phyloP scores from a whole-genome alignment of 2,329 filamentous ascomycete species.

The Cladosporium sp. region DNA sequence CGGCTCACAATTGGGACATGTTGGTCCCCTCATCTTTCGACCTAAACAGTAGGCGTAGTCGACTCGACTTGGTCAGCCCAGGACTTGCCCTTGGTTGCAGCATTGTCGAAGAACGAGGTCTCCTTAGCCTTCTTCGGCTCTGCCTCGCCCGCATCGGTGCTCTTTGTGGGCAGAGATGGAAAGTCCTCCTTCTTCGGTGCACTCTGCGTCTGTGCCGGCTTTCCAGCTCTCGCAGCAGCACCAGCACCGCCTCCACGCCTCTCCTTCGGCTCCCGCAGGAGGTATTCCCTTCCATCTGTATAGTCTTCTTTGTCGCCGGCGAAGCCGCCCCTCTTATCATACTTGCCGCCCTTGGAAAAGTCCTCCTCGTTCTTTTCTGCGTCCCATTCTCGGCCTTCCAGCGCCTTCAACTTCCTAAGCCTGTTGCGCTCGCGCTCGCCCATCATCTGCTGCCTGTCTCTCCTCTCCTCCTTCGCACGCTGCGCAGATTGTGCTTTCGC shows the following conservation, averaged over 20 bases:
- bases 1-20: neutral
- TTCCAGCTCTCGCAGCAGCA: constrained; percentile 25
- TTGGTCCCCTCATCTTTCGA: neutral
- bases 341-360: constrained; percentile 35
- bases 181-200: constrained; percentile 45
- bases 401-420: constrained; percentile 58
- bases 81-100: constrained; percentile 29
- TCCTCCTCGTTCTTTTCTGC: constrained; percentile 60
- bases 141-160: neutral
- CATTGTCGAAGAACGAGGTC: constrained; percentile 3
- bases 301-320: constrained; percentile 35
- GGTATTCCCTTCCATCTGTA: constrained; percentile 37
- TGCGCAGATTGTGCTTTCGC: constrained; percentile 52
- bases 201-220: constrained; percentile 32
- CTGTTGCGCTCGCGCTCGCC: constrained; percentile 62
- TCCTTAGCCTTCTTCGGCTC: constrained; percentile 7
- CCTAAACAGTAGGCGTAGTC: constrained; percentile 12
- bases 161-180: constrained; percentile 42
- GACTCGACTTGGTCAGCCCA: constrained; percentile 50
- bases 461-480: constrained; percentile 50
- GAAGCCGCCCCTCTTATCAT: constrained; percentile 31
- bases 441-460: constrained; percentile 60
- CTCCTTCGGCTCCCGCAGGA: constrained; percentile 32
- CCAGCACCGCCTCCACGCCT: constrained; percentile 24
- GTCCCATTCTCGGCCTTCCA: constrained; percentile 63